Conservation (phyloP, 768 basidiomycete species). For the Tulasnella sp. region DNA sequence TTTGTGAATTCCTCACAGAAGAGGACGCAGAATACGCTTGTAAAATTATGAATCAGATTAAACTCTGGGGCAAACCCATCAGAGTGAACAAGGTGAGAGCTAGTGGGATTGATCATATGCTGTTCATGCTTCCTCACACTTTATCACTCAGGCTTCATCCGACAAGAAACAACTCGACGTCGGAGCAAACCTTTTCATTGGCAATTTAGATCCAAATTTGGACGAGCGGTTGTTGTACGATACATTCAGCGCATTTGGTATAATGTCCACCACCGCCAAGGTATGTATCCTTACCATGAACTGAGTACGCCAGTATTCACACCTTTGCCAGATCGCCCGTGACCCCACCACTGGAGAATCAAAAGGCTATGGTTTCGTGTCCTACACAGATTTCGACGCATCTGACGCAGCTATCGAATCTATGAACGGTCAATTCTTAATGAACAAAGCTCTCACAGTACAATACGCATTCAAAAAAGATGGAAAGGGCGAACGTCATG, state of each 20-base stretch:
- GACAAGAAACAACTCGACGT: conserved; percentile 98
- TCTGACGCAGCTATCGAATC: conserved; percentile 92
- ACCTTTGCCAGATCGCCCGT: conserved; percentile 65
- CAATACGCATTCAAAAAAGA: conserved; percentile 99
- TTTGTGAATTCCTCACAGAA: conserved; percentile 98
- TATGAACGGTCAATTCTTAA: conserved; percentile 95
- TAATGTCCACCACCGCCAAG: conserved; percentile 85
- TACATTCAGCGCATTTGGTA: conserved; percentile 89
- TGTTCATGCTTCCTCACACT: conserved; percentile 17
- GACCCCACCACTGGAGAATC: conserved; percentile 73
- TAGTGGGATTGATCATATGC: not conserved
- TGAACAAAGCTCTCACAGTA: conserved; percentile 95
- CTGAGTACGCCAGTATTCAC: not conserved
- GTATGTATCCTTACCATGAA: conserved; percentile 33
- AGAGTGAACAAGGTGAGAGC: conserved; percentile 87
- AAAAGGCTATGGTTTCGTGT: conserved; percentile 95
- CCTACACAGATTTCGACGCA: conserved; percentile 94
- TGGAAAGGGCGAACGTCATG: conserved; percentile 94
- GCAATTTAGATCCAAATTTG: conserved; percentile 88
- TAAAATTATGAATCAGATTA: conserved; percentile 99
- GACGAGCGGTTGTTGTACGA: conserved; percentile 88
- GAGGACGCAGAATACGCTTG: conserved; percentile 99
- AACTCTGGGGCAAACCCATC: conserved; percentile 96
- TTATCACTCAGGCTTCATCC: conserved; percentile 63
- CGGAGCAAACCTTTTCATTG: conserved; percentile 94